Evolutionary conservation across 1,139 yeast genomes (phyloP), one percentile per base, ranked within the genome.

Genomic region (Candida labiduridarum): DNA sequence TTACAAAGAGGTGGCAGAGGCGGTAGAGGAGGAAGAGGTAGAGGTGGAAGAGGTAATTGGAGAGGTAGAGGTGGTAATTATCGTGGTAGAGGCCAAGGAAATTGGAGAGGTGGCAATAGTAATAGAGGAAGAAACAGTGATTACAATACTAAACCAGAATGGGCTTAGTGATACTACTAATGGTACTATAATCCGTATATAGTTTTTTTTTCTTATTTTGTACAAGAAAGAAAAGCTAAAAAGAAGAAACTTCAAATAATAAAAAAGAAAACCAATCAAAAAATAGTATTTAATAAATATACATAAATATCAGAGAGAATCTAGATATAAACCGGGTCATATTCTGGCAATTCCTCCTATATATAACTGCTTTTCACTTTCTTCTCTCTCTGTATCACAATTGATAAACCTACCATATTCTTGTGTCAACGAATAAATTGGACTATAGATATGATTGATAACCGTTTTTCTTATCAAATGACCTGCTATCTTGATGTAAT

Each of bases 141-240:
- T 48, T 64, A 61, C 53, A 57, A 67, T 51, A 60, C 64, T 47
- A 69, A 68, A 55, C 78, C 78, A 10, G 77, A 72, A 60, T 72
- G 77, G 78, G 77, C 77, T 8, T 71, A 57, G 55, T 33, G 29
- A 25, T 25, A 25, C 8, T 25, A 19, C 22, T 19, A 19, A 19
- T 3, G 22, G n/a, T n/a, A 22, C 16, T 14, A 41, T 30, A 16
- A 42, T 15, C 34, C 27, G 6, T 19, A 12, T 19, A 15, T 35
- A 35, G 12, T 35, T 15, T 18, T 9, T 15, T 8, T 19, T 3
- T 19, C 4, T 19, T 19, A 3, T 19, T 19, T 19, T 19, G 3
- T 19, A 19, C 4, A 19, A 19, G 19, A 5, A 15, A 14, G 12
- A 18, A 8, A 35, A 35, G 19, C n/a, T 12, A 10, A 29, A 16